Evolutionary conservation across 2,329 filamentous ascomycete genomes (phyloP), one percentile per base, ranked within the genome.

Genomic region (Ilyonectria destructans): DNA sequence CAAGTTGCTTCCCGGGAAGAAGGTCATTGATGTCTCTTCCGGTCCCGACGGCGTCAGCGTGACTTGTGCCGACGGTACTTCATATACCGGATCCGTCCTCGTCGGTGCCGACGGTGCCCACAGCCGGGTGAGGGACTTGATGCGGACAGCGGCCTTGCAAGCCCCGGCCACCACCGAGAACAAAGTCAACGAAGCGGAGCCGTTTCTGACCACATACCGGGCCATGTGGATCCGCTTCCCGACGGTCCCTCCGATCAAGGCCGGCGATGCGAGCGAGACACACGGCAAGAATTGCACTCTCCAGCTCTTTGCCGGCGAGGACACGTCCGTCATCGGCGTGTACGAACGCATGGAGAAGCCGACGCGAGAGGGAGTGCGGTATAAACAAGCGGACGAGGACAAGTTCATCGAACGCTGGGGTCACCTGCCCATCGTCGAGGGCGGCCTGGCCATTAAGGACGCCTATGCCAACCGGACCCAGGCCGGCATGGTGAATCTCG

Each of bases 181-280:
- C 40, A n/a, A 29, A 4, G 61, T 65, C 6, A 54, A 26, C 4
- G 33, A 52, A 40, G 35, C 35, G 35, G 35, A 40, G 15, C 35
- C 35, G 35, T 40, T 40, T 55, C 62, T 78, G 21, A 74, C 77
- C 1, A 75, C 70, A 1, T 83, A 79, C 71, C 71, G 77, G 26
- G 77, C 70, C 17, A 67, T 83, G 45, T 83, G 81, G 80, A 40
- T 78, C 21, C 76, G 77, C 6, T 73, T 81, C 46, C 78, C 79
- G 0, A 71, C 65, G 0, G 43, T 62, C 6, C 4, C 62, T 35
- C 35, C 70, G 0, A 61, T 74, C 1, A 54, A 60, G 1, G 52
- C 75, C 1, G 79, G 80, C 4, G 64, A 72, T 5, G 72, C 74
- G 2, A 72, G 52, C 15, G 80, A 82, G 62, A 80, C 79, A 15